A percentile compares a stretch with the other conserved stretches of the same genome.
Evolutionary conservation across 78 protist species (phyloP).

Genomic region (Monosiga brevicollis): DNA sequence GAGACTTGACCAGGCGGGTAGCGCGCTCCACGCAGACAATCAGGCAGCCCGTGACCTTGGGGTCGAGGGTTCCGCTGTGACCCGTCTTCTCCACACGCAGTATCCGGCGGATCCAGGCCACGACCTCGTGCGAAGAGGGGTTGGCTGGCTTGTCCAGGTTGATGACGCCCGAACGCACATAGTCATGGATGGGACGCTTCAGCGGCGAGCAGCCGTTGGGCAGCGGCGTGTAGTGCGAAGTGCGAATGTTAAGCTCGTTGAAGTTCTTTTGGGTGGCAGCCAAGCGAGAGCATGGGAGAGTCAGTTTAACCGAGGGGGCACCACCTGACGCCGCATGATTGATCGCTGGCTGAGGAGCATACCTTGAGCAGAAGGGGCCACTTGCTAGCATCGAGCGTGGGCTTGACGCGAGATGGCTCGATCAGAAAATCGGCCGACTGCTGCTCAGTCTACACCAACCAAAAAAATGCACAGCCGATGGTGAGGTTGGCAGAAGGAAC

Average conservation of each 20-base stretch:
- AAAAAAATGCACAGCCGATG: too few relatives aligned
- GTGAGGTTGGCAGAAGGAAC: too few relatives aligned
- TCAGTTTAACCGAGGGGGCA: background rate
- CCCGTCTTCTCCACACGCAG: constrained; percentile 96
- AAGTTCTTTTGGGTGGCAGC: constrained; percentile 84
- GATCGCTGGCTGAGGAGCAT: background rate
- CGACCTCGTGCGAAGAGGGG: constrained; percentile 99
- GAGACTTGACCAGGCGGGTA: constrained; percentile 99
- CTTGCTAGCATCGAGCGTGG: constrained; percentile 45
- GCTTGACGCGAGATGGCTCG: constrained; percentile 6
- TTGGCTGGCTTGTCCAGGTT: constrained; percentile 99
- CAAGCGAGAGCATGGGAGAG: background rate
- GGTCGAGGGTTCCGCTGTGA: constrained; percentile 98
- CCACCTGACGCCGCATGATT: background rate
- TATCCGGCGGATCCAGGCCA: constrained; percentile 92
- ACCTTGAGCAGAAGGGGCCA: constrained; percentile 83
- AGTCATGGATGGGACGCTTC: constrained; percentile 83
- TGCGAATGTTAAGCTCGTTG: constrained; percentile 83
- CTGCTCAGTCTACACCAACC: background rate
- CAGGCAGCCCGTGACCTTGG: constrained; percentile 98
- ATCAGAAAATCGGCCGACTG: constrained; percentile 9
- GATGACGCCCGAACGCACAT: constrained; percentile 92
- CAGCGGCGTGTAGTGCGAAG: constrained; percentile 94
- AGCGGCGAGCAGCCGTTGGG: constrained; percentile 93
- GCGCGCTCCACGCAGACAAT: constrained; percentile 97